Evolutionary conservation across 768 basidiomycete genomes (phyloP).

Genomic region (Pisolithus microcarpus): DNA sequence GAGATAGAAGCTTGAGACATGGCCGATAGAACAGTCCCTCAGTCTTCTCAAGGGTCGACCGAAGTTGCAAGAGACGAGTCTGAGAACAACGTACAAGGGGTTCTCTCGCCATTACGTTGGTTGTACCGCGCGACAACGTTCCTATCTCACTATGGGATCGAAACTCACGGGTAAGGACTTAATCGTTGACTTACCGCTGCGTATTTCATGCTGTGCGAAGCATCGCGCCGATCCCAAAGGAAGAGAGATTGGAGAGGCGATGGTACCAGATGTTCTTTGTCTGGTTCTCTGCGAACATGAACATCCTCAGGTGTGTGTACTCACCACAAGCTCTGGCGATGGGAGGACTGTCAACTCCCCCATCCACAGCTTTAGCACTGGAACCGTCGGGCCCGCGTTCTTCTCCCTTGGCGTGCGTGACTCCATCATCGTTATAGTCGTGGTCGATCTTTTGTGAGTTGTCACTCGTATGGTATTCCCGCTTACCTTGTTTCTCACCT

Average conservation of each 20-base stretch:
- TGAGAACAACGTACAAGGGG: neutral
- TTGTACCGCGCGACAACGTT: conserved; percentile 20
- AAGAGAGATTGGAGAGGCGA: conserved; percentile 32
- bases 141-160: conserved; percentile 31
- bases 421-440: conserved; percentile 33
- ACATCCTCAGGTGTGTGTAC: conserved; percentile 33
- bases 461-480: neutral
- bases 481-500: neutral
- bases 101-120: conserved; percentile 5
- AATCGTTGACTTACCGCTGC: neutral
- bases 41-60: too few species aligned
- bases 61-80: neutral
- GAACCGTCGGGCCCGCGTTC: conserved; percentile 43
- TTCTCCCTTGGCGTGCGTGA: conserved; percentile 41
- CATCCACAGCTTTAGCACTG: conserved; percentile 37
- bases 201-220: conserved; percentile 12
- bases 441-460: conserved; percentile 40
- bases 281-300: conserved; percentile 44
- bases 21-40: too few species aligned
- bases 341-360: too few species aligned
- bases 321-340: neutral
- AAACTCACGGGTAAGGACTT: conserved; percentile 34
- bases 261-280: conserved; percentile 45
- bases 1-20: too few species aligned
- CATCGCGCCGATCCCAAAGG: conserved; percentile 32